These are phyloP conservation scores for Taiwanofungus camphoratus DNA, from an alignment of 1,284 basidiomycete genomes.

Conservation along the genomic window DNA sequence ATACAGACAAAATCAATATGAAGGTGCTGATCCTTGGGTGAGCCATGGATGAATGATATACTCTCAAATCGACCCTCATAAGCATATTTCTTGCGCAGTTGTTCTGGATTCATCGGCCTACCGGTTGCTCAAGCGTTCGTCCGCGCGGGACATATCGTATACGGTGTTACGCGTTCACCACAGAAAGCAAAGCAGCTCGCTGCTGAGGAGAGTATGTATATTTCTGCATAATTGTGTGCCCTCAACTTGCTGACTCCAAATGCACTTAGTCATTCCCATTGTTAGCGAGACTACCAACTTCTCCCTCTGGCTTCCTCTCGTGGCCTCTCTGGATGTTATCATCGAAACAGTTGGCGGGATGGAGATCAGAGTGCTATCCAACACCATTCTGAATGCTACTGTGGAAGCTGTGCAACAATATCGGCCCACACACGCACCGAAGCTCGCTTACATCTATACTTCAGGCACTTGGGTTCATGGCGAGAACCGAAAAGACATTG, in stretches of 20 bases:
- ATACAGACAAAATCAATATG: no score
- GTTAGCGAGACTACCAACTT: conserved; percentile 34
- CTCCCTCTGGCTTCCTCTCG: conserved; percentile 35
- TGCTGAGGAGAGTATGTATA: conserved; percentile 38
- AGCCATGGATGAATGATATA: conserved; percentile 1
- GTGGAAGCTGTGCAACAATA: conserved; percentile 20
- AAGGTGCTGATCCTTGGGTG: conserved; percentile 26
- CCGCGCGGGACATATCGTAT: conserved; percentile 48
- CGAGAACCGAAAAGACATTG: conserved; percentile 28
- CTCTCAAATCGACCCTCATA: no score
- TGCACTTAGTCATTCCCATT: conserved; percentile 41
- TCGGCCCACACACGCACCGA: conserved; percentile 32
- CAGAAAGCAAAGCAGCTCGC: conserved; percentile 34
- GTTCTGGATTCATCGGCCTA: conserved; percentile 42
- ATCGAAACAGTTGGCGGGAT: conserved; percentile 33
- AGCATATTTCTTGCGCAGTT: conserved; percentile 17
- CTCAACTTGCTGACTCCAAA: not conserved
- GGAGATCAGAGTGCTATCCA: conserved; percentile 19
- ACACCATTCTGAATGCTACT: conserved; percentile 31
- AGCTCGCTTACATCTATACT: conserved; percentile 46
- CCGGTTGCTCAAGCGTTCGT: conserved; percentile 42
- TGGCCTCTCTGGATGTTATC: conserved; percentile 39
- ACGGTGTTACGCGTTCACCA: conserved; percentile 41
- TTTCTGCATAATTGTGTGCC: not conserved
- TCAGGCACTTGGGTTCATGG: conserved; percentile 46